Evolutionary conservation across 139 green algal species (phyloP), one percentile per base, ranked within the genome.

Genomic region (Protoeuglena noctilucae): DNA sequence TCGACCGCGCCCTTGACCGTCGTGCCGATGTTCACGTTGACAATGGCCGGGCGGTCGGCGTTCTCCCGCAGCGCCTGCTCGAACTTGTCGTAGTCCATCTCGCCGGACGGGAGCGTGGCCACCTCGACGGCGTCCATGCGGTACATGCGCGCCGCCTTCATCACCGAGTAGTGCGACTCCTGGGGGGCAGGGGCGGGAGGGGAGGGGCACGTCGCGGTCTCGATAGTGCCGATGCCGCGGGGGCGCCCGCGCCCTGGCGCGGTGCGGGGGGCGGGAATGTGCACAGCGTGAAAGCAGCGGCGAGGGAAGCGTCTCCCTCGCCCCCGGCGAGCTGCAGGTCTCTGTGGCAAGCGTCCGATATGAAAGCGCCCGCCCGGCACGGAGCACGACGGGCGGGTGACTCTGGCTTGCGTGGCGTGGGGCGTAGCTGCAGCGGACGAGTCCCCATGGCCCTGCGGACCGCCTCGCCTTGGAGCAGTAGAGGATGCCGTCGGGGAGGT

Each of bases 11-110:
- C 69, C 59, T 85, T 87, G 46, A 96, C 74, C 23, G 89, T 97
- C 28, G 89, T 97, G 55, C 89, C 88, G 24, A 95, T 94, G 69
- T 97, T 97, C 24, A 97, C 76, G 63, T 96, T 96, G n/a, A 97
- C 45, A 31, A 97, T 93, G 51, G 89, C 89, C 3, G 89, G 86
- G 34, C 67, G 71, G 46, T 55, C 61, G 6, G 40, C 53, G 63
- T 95, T 94, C 28, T 41, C 50, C 3, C 23, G 28, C 45, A 97
- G 66, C 17, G 54, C 28, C 12, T 29, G 34, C 29, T 52, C 27
- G 45, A 97, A 69, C 22, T 88, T 66, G 5, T 78, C 77, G 53
- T 93, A 97, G 68, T 96, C 79, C 29, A 97, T 95, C 67, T 97
- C 89, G 3, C 89, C 89, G 24, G 68, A 81, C 6, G 62, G 60